phyloP scores from a whole-genome alignment of 768 basidiomycete genomes.

The Hydnomerulius pinastri region DNA sequence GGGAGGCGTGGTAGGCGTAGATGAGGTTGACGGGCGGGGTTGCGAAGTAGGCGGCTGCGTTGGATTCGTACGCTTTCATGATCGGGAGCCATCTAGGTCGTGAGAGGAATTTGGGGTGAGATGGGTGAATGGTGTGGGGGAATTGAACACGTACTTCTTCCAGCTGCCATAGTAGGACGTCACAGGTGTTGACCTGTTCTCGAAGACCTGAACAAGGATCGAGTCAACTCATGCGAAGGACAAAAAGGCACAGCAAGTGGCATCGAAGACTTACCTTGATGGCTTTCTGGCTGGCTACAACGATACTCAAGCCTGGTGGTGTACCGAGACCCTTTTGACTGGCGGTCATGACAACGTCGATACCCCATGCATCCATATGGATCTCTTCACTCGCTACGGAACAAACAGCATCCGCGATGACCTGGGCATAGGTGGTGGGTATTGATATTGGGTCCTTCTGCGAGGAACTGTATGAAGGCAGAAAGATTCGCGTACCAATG shows the following conservation, averaged over 20 bases:
- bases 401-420: slow-evolving; percentile 92
- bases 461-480: not conserved
- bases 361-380: slow-evolving; percentile 87
- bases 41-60: slow-evolving; percentile 86
- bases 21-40: slow-evolving; percentile 95
- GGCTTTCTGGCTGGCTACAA: slow-evolving; percentile 80
- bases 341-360: slow-evolving; percentile 87
- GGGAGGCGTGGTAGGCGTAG: slow-evolving; percentile 85
- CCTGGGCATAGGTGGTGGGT: slow-evolving; percentile 36
- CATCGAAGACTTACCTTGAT: slow-evolving; percentile 48
- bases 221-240: too few relatives aligned
- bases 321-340: slow-evolving; percentile 92
- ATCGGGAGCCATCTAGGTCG: slow-evolving; percentile 78
- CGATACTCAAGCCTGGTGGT: slow-evolving; percentile 89
- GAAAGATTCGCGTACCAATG: slow-evolving; percentile 69
- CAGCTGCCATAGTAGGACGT: slow-evolving; percentile 87
- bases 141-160: slow-evolving; percentile 74
- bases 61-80: slow-evolving; percentile 90
- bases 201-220: slow-evolving; percentile 3
- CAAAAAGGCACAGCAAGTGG: not conserved
- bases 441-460: not conserved
- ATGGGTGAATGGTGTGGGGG: too few relatives aligned
- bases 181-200: slow-evolving; percentile 47
- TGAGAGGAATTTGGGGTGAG: too few relatives aligned
- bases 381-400: slow-evolving; percentile 96